Evolutionary conservation across 1,284 basidiomycete genomes (phyloP).

Genomic region (Rhizoctonia solani): DNA sequence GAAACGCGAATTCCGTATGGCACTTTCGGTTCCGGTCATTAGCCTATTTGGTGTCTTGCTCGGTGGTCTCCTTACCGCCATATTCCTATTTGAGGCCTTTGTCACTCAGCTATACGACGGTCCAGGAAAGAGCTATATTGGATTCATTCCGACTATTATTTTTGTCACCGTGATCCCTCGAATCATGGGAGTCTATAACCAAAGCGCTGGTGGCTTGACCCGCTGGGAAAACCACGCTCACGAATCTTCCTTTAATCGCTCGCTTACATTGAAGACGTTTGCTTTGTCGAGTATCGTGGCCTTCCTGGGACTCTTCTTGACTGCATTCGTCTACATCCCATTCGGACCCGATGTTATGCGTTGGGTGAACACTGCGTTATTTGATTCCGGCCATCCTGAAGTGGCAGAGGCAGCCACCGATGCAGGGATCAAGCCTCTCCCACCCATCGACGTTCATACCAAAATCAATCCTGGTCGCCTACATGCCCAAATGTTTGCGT

Average conservation of each 20-base stretch:
- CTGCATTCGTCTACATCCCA: constrained; percentile 90
- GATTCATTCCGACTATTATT: constrained; percentile 81
- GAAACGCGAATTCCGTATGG: constrained; percentile 73
- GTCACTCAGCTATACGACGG: constrained; percentile 85
- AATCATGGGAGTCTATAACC: constrained; percentile 78
- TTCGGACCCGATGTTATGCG: constrained; percentile 84
- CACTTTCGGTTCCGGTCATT: constrained; percentile 80
- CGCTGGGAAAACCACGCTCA: constrained; percentile 91
- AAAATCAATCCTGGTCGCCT: constrained; percentile 59
- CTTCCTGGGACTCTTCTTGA: constrained; percentile 82
- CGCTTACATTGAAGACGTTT: constrained; percentile 91
- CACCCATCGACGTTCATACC: constrained; percentile 17
- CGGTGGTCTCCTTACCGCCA: constrained; percentile 69
- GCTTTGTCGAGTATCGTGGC: constrained; percentile 86
- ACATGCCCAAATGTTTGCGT: constrained; percentile 92
- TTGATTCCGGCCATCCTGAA: constrained; percentile 38
- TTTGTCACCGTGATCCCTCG: constrained; percentile 84
- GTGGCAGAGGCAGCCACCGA: constrained; percentile 37
- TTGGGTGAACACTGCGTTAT: constrained; percentile 52
- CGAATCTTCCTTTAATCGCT: constrained; percentile 73
- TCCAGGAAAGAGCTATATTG: constrained; percentile 74
- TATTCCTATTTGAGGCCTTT: constrained; percentile 88
- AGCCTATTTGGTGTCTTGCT: constrained; percentile 73
- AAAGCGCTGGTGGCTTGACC: constrained; percentile 72
- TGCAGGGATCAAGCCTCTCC: constrained; percentile 36